Conservation (phyloP, 1,284 basidiomycete genomes). For the Inonotus obliquus region DNA sequence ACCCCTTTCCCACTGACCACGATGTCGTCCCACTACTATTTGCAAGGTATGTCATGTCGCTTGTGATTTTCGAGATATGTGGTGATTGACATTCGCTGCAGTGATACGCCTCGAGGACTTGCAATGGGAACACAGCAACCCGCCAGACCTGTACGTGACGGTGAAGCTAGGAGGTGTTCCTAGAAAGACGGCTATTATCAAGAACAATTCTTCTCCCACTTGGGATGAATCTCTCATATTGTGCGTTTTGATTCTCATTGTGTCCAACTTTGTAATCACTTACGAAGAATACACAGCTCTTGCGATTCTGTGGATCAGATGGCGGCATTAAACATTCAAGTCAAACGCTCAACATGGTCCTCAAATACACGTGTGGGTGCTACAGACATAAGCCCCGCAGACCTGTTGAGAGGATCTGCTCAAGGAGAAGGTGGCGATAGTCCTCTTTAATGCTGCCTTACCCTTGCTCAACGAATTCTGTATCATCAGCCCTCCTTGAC, state of each 20-base stretch:
- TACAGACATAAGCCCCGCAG: not conserved
- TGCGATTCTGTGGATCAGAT: not conserved
- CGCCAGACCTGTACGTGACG: constrained; percentile 2
- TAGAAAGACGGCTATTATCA: not conserved
- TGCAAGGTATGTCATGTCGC: not conserved
- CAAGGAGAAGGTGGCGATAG: not conserved
- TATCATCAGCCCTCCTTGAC: no score
- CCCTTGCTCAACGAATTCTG: not conserved
- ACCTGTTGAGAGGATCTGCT: not conserved
- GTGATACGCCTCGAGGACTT: not conserved
- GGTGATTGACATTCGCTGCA: not conserved
- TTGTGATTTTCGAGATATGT: not conserved
- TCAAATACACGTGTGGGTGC: not conserved
- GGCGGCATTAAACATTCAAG: not conserved
- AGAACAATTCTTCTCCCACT: not conserved
- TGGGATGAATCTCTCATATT: not conserved
- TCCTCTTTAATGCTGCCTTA: not conserved
- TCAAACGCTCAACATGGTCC: not conserved
- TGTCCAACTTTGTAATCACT: not conserved
- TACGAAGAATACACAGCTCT: not conserved
- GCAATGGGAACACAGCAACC: not conserved
- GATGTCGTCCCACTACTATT: not conserved
- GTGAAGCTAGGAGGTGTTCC: not conserved
- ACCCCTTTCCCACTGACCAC: not conserved
- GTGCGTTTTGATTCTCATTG: not conserved